These are phyloP conservation scores for Erythrophleum ivorense DNA, from an alignment of 331 rosid species.

Conservation along the genomic window DNA sequence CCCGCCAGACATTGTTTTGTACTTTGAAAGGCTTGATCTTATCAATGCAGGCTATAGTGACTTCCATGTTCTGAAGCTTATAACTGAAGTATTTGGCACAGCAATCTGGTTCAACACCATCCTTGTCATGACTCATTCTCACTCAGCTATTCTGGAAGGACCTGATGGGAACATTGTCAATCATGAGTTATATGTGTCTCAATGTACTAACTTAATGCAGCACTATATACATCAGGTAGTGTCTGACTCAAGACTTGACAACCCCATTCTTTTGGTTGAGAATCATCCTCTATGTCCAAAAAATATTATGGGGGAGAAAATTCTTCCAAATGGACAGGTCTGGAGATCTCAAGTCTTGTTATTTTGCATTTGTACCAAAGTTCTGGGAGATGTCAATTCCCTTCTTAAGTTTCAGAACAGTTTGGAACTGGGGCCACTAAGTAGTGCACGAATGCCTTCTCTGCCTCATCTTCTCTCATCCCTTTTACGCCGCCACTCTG, in stretches of 20 bases:
- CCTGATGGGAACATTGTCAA: conserved; percentile 66
- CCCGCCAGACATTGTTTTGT: conserved; percentile 92
- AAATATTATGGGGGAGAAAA: conserved; percentile 77
- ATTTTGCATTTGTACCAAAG: conserved; percentile 81
- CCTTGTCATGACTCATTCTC: conserved; percentile 90
- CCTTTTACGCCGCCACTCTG: conserved; percentile 59
- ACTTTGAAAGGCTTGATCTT: conserved; percentile 87
- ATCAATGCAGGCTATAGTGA: conserved; percentile 55
- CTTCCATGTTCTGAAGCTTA: conserved; percentile 65
- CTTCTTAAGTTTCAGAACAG: conserved; percentile 80
- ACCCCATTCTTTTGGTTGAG: conserved; percentile 87
- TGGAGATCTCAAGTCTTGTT: conserved; percentile 89
- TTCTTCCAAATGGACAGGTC: conserved; percentile 96
- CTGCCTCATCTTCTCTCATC: conserved; percentile 95
- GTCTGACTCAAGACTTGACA: conserved; percentile 83
- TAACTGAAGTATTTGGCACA: conserved; percentile 85
- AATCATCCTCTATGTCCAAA: conserved; percentile 83
- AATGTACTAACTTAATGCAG: conserved; percentile 67
- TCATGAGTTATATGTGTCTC: conserved; percentile 71
- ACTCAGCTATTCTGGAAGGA: conserved; percentile 84
- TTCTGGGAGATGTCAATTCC: conserved; percentile 78
- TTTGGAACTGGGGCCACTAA: conserved; percentile 75
- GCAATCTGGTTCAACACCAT: conserved; percentile 94
- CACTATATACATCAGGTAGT: conserved; percentile 84
- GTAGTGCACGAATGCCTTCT: conserved; percentile 66